phyloP scores from a whole-genome alignment of 106 monocot species.

The Dendrobium chrysotoxum region DNA sequence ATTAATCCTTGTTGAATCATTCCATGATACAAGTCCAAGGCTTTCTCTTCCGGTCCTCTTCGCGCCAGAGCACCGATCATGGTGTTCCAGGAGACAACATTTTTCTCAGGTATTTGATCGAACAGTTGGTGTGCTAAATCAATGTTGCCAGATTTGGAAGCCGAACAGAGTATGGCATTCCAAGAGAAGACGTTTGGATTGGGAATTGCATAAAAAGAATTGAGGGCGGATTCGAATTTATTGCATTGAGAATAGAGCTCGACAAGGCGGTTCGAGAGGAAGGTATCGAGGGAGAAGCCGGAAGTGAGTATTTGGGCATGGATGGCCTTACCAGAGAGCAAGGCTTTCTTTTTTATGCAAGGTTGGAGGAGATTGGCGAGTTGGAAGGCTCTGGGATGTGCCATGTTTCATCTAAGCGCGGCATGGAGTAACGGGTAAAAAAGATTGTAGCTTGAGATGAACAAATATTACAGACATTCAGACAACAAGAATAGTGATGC shows the following conservation, averaged over 20 bases:
- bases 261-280: slow-evolving; percentile 77
- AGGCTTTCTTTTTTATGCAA: slow-evolving; percentile 35
- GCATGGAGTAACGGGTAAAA: slow-evolving; percentile 1
- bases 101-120: slow-evolving; percentile 63
- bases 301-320: slow-evolving; percentile 51
- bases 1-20: slow-evolving; percentile 53
- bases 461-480: too few species aligned
- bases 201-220: slow-evolving; percentile 39
- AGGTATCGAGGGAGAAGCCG: slow-evolving; percentile 51
- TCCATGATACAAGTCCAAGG: slow-evolving; percentile 39
- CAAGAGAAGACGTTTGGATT: slow-evolving; percentile 66
- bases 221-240: slow-evolving; percentile 19
- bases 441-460: too few species aligned
- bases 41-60: slow-evolving; percentile 24
- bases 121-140: slow-evolving; percentile 44
- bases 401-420: slow-evolving; percentile 16
- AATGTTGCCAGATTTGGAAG: slow-evolving; percentile 28
- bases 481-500: too few species aligned
- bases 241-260: slow-evolving; percentile 59
- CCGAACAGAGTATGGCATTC: slow-evolving; percentile 53
- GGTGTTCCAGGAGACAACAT: slow-evolving; percentile 86
- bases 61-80: slow-evolving; percentile 36
- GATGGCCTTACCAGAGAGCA: slow-evolving; percentile 32
- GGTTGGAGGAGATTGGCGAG: slow-evolving; percentile 47
- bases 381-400: slow-evolving; percentile 15